Base-by-base conservation (phyloP, 164 flowering plant genomes). In the Piper betle region DNA sequence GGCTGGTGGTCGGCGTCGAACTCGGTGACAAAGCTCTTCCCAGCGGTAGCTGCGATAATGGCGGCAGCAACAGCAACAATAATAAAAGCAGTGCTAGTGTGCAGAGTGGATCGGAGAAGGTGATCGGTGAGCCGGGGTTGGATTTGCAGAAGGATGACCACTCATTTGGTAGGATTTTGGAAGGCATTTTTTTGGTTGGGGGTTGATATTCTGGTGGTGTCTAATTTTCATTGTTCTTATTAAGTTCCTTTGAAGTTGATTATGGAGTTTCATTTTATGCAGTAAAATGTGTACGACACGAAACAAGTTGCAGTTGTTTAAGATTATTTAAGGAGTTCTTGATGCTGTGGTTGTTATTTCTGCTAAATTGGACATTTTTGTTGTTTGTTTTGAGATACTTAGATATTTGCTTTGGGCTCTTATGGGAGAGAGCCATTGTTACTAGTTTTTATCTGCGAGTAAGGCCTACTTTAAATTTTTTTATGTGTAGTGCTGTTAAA, bases 101-200 rank as follows among this genome's bases (percentile, higher is more conserved):
- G 50, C 70, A 67, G 70, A 71, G 74, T 62, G 68, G 66, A 46
- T 62, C 69, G 0, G 78, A 77, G 20, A 74, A 80, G 66, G 54
- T 78, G 37, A 71, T 74, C 38, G 66, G 65, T 46, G 79, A 72
- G 33, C 80, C 73, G 40, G 59, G 67, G 4, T 53, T 66, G 9
- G 72, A 68, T 58, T 64, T 62, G n/a, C 69, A 66, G 60, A 71
- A 78, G 64, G 70, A 63, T 13, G 75, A 65, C 66, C 62, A 80
- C 61, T 61, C 79, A 18, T 79, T 81, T 60, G 85, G 91, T 79
- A 65, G 41, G 63, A 13, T 42, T 33, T 50, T 58, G 6, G 6
- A 58, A 18, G 17, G 33, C 33, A 25, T 25, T 25, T 25, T 25
- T 25, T 25, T 16, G 16, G 3, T 53, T 52, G 2, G 20, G 57